phyloP scores from a whole-genome alignment of 2,329 filamentous ascomycete species.

The Nigrograna mackinnonii region DNA sequence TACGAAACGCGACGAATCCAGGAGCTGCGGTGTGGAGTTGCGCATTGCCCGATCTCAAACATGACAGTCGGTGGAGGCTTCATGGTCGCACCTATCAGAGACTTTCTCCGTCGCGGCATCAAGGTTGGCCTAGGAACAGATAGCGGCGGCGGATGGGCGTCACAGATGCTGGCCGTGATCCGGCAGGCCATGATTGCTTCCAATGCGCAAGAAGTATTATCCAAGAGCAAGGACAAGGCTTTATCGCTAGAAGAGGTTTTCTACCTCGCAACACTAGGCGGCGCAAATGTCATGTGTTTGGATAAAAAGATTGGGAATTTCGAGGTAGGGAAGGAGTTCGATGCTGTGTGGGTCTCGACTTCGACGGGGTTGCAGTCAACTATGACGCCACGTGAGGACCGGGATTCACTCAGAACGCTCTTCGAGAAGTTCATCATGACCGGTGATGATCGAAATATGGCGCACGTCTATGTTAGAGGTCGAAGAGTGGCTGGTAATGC shows the following conservation, averaged over 20 bases:
- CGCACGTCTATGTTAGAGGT: slow-evolving; percentile 48
- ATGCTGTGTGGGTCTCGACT: slow-evolving; percentile 58
- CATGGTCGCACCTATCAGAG: slow-evolving; percentile 63
- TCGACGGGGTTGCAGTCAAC: slow-evolving; percentile 15
- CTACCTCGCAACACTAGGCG: slow-evolving; percentile 64
- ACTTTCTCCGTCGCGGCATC: slow-evolving; percentile 60
- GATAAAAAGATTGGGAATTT: slow-evolving; percentile 61
- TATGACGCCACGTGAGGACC: slow-evolving; percentile 58
- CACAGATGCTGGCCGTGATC: slow-evolving; percentile 62
- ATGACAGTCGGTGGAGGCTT: slow-evolving; percentile 56
- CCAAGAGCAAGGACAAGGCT: slow-evolving; percentile 39
- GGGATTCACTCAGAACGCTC: slow-evolving; percentile 50
- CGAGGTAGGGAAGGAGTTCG: slow-evolving; percentile 63
- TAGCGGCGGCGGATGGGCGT: slow-evolving; percentile 65
- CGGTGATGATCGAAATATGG: slow-evolving; percentile 66
- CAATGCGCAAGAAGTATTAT: slow-evolving; percentile 37
- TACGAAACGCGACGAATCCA: slow-evolving; percentile 57
- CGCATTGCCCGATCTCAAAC: slow-evolving; percentile 68
- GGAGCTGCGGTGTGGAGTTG: slow-evolving; percentile 59
- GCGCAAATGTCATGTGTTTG: slow-evolving; percentile 61
- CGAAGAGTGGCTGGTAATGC: neutral
- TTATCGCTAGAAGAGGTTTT: slow-evolving; percentile 45
- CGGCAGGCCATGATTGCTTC: slow-evolving; percentile 60
- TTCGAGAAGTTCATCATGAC: slow-evolving; percentile 70
- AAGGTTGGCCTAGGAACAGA: slow-evolving; percentile 71